Conservation (phyloP, 2,329 filamentous ascomycete species). For the Colletotrichum sidae region DNA sequence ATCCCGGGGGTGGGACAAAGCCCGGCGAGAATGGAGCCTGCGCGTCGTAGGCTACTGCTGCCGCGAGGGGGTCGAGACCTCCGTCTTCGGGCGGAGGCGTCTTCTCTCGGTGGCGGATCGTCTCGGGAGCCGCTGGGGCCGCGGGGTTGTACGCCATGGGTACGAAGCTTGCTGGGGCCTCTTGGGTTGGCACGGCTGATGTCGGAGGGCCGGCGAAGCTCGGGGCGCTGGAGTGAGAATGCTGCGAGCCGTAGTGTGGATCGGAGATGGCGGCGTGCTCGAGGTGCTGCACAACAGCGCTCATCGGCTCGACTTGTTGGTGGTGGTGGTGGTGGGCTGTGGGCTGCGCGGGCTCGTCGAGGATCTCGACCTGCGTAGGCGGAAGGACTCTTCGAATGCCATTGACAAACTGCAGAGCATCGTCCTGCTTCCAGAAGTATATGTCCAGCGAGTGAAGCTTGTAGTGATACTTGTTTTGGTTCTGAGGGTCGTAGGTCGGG, state of each 20-base stretch:
- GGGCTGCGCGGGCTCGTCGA: slow-evolving; percentile 69
- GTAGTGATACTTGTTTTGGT: slow-evolving; percentile 84
- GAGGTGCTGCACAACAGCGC: slow-evolving; percentile 78
- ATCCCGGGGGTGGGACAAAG: slow-evolving; percentile 59
- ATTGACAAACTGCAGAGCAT: slow-evolving; percentile 78
- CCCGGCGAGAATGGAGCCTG: slow-evolving; percentile 64
- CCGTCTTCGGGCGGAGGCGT: slow-evolving; percentile 81
- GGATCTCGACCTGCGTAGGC: slow-evolving; percentile 68
- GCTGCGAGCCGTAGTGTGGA: slow-evolving; percentile 56
- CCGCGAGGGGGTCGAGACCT: slow-evolving; percentile 67
- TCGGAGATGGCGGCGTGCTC: slow-evolving; percentile 77
- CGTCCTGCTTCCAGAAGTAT: slow-evolving; percentile 82
- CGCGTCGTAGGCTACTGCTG: slow-evolving; percentile 68
- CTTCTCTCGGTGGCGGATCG: slow-evolving; percentile 79
- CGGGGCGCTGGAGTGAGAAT: slow-evolving; percentile 41
- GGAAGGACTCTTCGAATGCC: slow-evolving; percentile 75
- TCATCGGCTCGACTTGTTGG: slow-evolving; percentile 58
- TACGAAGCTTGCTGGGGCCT: slow-evolving; percentile 59
- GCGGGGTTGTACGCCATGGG: slow-evolving; percentile 85
- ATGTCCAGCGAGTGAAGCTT: slow-evolving; percentile 80
- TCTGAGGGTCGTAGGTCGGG: slow-evolving; percentile 76
- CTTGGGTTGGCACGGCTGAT: slow-evolving; percentile 44
- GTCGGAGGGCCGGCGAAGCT: slow-evolving; percentile 56
- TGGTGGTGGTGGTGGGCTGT: slow-evolving; percentile 49
- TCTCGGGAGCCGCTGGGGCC: slow-evolving; percentile 79